Evolutionary conservation across 495 filamentous ascomycete genomes (phyloP), one percentile per base, ranked within the genome.

Genomic region (Geoglossum glabrum): DNA sequence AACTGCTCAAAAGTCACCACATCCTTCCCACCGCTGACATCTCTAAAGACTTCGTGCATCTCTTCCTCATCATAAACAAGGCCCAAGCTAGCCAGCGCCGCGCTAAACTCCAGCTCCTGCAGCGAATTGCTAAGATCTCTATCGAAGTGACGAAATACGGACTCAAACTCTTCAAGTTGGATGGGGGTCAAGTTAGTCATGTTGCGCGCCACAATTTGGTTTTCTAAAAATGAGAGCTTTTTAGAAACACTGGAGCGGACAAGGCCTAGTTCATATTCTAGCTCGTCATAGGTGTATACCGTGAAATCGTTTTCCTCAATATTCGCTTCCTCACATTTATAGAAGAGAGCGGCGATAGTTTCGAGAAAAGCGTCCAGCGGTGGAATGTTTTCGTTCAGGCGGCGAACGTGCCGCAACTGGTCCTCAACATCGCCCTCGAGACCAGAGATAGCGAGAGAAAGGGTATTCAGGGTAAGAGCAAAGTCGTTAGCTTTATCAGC

Each of bases 221-320:
- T 98, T 63, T 98, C 92, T 30, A 98, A 76, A 73, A 98, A 98
- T 27, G 86, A 80, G 31, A 98, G 76, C 70, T 97, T 97, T 72
- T 96, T 96, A 47, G 84, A 81, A 43, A 98, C 92, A 28, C 84
- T 90, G 17, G 84, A 82, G 59, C 85, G 86, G 30, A 96, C 92
- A 4, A 98, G 76, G 6, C 85, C 85, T 38, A 96, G 76, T 67
- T 98, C 92, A 74, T 98, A 98, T 49, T 80, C 81, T 21, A 98
- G 78, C 67, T 98, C 92, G 66, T 98, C 92, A 64, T 95, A 87
- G 11, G 88, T 93, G 71, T 95, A 96, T 1, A 90, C 95, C 5
- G 92, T 98, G 71, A 90, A 95, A 69, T 98, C 92, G 68, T 98
- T 98, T 66, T 98, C 92, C 69, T 98, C 92, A 49, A 96, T 94